phyloP scores from a whole-genome alignment of 2,329 filamentous ascomycete genomes.

The Blastomyces percursus region DNA sequence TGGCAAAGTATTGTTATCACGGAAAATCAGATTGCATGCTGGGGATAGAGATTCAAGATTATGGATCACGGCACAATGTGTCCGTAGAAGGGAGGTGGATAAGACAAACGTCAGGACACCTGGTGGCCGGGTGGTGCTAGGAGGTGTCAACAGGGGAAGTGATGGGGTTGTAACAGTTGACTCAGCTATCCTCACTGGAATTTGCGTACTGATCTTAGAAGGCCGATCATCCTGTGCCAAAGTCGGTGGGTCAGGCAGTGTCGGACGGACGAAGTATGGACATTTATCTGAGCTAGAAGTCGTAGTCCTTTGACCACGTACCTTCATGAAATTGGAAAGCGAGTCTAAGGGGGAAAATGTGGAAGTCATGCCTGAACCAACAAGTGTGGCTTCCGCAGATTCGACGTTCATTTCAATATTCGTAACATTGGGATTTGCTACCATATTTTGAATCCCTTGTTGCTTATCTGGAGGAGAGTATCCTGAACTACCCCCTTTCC shows the following conservation, averaged over 20 bases:
- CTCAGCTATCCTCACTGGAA: too few relatives aligned
- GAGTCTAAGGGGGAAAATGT: constrained; percentile 27
- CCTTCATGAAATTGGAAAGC: constrained; percentile 42
- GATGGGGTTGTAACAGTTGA: background rate
- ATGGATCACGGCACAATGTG: constrained; percentile 16
- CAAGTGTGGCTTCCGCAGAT: background rate
- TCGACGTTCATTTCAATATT: background rate
- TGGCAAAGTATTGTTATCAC: constrained; percentile 10
- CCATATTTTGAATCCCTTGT: background rate
- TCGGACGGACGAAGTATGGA: constrained; percentile 17
- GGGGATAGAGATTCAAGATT: constrained; percentile 12
- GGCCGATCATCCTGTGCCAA: background rate
- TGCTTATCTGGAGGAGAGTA: background rate
- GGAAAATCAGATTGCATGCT: constrained; percentile 16
- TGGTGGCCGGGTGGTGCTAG: background rate
- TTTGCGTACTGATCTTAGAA: background rate
- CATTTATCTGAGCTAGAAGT: constrained; percentile 20
- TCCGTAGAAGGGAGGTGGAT: constrained; percentile 20
- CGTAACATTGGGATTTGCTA: background rate
- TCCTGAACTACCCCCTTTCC: background rate
- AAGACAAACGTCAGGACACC: constrained; percentile 21
- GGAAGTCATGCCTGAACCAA: background rate
- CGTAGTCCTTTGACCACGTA: constrained; percentile 29
- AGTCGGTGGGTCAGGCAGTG: background rate
- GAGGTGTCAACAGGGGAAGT: background rate